Percentiles rank a stretch among this genome's conserved stretches.
Evolutionary conservation across 306 rosid genomes (phyloP).

Genomic region (Corylus heterophylla): DNA sequence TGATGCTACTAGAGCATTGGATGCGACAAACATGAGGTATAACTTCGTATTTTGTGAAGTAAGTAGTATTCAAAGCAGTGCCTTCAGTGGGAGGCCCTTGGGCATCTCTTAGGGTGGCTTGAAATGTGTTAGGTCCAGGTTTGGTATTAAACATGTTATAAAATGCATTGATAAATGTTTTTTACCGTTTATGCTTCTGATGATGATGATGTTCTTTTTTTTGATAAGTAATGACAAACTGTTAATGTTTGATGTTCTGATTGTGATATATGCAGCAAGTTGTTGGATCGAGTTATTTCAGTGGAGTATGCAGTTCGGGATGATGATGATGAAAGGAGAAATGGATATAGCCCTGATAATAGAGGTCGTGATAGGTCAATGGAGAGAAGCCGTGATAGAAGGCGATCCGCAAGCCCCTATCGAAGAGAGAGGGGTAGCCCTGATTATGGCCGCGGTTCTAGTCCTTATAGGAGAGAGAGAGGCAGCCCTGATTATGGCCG

Average conservation of each 20-base stretch:
- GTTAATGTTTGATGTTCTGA: constrained; percentile 16
- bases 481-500: constrained; percentile 84
- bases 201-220: not conserved
- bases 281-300: constrained; percentile 90
- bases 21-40: constrained; percentile 89
- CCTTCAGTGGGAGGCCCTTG: not conserved
- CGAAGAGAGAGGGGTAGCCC: constrained; percentile 93
- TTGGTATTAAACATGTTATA: not conserved
- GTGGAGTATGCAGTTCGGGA: constrained; percentile 91
- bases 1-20: constrained; percentile 91
- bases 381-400: constrained; percentile 72
- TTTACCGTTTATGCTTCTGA: not conserved
- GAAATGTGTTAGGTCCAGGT: not conserved
- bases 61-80: not conserved
- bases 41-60: constrained; percentile 1
- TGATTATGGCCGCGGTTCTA: constrained; percentile 87
- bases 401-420: constrained; percentile 90
- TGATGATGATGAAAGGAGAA: constrained; percentile 81
- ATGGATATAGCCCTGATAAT: constrained; percentile 81
- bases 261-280: constrained; percentile 66
- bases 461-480: constrained; percentile 68
- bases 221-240: too few relatives aligned
- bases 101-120: not conserved
- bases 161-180: not conserved
- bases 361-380: constrained; percentile 57